Evolutionary conservation across 371 early-diverging fungal genomes (phyloP), one percentile per base, ranked within the genome.

Genomic region (Circinella minor): DNA sequence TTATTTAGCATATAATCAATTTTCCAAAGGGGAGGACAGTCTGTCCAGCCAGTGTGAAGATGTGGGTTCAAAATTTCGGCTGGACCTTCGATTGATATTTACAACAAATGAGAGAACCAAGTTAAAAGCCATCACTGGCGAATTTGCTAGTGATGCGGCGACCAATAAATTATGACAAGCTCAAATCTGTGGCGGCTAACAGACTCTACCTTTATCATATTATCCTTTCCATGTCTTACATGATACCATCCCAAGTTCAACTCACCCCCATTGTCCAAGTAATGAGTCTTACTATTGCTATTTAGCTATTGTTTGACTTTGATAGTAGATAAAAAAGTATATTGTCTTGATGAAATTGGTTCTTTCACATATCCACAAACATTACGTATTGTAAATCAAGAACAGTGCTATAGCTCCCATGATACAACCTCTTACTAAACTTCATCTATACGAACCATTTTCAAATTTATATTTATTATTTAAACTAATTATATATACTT

Each of bases 1-100:
- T 51, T 15, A 51, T 51, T 51, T 51, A 51, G n/a, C 51, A n/a
- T 51, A 13, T 51, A 51, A 51, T 51, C 51, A 51, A n/a, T 51
- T 51, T 51, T 0, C 7, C 15, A 51, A 13, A 51, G 51, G 15
- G 15, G 51, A 13, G 27, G 3, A 51, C 15, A 51, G 15, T 51
- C 6, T 51, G 7, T 51, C n/a, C 4, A 51, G 51, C 15, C 51
- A 51, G 51, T 6, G 15, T 51, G 15, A 5, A 8, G 15, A 51
- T 51, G 15, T 51, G 51, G 51, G n/a, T 51, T 51, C 51, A 51
- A 51, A 51, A 51, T 15, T 51, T 15, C 15, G 15, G 5, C 6
- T 51, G 15, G 51, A 51, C 15, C 51, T 51, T 51, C 51, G 15
- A 51, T 51, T 51, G n/a, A n/a, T 51, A 51, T 51, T 6, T 13